These are phyloP conservation scores for Pseudocercospora fijiensis DNA, from an alignment of 2,329 filamentous ascomycete genomes.

Conservation along the genomic window DNA sequence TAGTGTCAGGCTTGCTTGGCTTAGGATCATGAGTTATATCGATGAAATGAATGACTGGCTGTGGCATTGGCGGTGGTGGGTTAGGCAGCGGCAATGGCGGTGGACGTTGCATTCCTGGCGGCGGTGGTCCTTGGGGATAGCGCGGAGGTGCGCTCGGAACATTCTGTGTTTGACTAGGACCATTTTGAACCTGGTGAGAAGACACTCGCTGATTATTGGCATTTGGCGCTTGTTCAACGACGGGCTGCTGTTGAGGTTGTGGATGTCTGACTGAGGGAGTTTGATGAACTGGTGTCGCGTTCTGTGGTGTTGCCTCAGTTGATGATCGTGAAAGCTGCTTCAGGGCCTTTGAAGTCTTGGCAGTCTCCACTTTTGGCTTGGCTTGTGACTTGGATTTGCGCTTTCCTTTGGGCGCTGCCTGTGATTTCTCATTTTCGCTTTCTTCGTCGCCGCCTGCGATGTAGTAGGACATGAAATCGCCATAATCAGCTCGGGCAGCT, in stretches of 20 bases:
- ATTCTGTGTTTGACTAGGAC: not conserved
- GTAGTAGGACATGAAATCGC: constrained; percentile 38
- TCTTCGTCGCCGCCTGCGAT: constrained; percentile 32
- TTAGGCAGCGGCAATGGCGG: constrained; percentile 15
- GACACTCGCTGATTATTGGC: not conserved
- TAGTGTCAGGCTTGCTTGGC: constrained; percentile 22
- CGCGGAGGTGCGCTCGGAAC: constrained; percentile 8
- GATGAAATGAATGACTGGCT: constrained; percentile 27
- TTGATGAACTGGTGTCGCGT: not conserved
- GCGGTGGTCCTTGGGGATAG: constrained; percentile 12
- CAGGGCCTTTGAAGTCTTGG: constrained; percentile 13
- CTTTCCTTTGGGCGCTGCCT: constrained; percentile 8
- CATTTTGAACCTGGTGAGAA: constrained; percentile 5
- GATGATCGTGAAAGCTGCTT: constrained; percentile 4
- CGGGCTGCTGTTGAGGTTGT: constrained; percentile 1
- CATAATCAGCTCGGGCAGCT: constrained; percentile 30
- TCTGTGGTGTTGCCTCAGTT: constrained; percentile 6
- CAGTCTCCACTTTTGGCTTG: constrained; percentile 10
- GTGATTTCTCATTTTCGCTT: constrained; percentile 10
- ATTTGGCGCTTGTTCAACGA: constrained; percentile 1
- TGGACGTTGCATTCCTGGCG: constrained; percentile 10
- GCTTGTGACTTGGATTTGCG: constrained; percentile 5
- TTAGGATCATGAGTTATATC: constrained; percentile 22
- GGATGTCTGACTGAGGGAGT: not conserved
- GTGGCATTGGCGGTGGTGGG: constrained; percentile 15